Percentiles rank a stretch among this genome's conserved stretches.
phyloP scores from a whole-genome alignment of 2,329 filamentous ascomycete species.

The Fusarium neocosmosporiellum region DNA sequence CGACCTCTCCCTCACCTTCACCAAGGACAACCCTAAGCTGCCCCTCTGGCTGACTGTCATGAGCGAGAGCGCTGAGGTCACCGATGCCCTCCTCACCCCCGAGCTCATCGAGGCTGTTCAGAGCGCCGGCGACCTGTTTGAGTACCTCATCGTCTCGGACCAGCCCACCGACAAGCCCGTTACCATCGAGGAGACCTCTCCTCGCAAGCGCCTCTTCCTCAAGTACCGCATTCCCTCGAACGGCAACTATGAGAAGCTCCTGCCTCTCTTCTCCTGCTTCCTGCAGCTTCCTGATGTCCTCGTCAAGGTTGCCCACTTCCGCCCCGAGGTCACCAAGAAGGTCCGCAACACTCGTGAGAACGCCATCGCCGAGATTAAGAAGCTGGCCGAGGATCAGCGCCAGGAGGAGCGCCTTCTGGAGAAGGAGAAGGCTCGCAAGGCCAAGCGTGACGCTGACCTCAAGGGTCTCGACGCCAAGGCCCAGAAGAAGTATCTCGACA shows the following conservation, averaged over 20 bases:
- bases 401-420: constrained; percentile 80
- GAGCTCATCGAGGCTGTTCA: constrained; percentile 85
- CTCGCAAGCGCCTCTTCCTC: constrained; percentile 88
- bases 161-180: constrained; percentile 88
- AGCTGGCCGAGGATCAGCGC: constrained; percentile 81
- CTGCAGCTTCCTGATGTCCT: constrained; percentile 87
- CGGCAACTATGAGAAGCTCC: constrained; percentile 72
- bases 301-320: constrained; percentile 82
- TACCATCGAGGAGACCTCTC: constrained; percentile 83
- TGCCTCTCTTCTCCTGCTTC: constrained; percentile 84
- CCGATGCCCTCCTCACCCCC: constrained; percentile 85
- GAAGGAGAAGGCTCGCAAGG: constrained; percentile 83
- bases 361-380: constrained; percentile 81
- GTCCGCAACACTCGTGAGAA: constrained; percentile 83
- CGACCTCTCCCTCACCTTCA: constrained; percentile 90
- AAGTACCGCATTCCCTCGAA: constrained; percentile 75
- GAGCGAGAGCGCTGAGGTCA: constrained; percentile 97
- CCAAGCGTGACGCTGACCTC: constrained; percentile 87
- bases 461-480: constrained; percentile 82
- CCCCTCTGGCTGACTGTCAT: constrained; percentile 92
- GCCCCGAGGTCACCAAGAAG: constrained; percentile 89
- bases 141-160: constrained; percentile 90
- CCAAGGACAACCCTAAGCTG: constrained; percentile 92
- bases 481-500: constrained; percentile 87
- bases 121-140: constrained; percentile 79